Percentiles rank a stretch among this genome's conserved stretches.
phyloP scores from a whole-genome alignment of 371 early-diverging fungal species.

The Mortierella sp. region DNA sequence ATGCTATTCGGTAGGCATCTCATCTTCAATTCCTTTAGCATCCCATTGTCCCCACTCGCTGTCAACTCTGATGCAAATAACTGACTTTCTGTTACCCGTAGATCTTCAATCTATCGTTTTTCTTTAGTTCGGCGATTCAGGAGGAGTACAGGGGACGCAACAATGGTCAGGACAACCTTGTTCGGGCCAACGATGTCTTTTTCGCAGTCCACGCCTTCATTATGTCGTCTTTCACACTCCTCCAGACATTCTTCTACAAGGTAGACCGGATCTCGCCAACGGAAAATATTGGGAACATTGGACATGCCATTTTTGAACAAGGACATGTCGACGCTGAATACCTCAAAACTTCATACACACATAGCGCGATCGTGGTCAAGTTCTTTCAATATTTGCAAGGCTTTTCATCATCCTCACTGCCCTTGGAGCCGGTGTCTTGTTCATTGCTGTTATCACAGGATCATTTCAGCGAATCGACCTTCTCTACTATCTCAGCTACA shows the following conservation, averaged over 20 bases:
- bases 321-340: background rate
- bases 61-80: too few relatives aligned
- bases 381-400: background rate
- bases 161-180: slow-evolving; percentile 74
- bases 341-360: background rate
- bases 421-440: background rate
- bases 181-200: slow-evolving; percentile 88
- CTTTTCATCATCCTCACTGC: background rate
- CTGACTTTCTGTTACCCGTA: slow-evolving; percentile 12
- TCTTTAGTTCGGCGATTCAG: slow-evolving; percentile 69
- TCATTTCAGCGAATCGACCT: slow-evolving; percentile 64
- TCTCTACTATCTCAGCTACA: slow-evolving; percentile 77
- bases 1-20: slow-evolving; percentile 75
- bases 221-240: slow-evolving; percentile 72
- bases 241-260: slow-evolving; percentile 82
- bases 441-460: background rate
- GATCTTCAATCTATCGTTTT: slow-evolving; percentile 83
- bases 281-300: too few relatives aligned
- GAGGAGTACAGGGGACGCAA: slow-evolving; percentile 81
- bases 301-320: background rate
- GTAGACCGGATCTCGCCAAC: slow-evolving; percentile 41
- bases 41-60: too few relatives aligned
- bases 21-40: background rate
- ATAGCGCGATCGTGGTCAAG: background rate
- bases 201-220: slow-evolving; percentile 88